Evolutionary conservation across 2,329 filamentous ascomycete genomes (phyloP), one percentile per base, ranked within the genome.

Genomic region (Hymenoscyphus albidus): DNA sequence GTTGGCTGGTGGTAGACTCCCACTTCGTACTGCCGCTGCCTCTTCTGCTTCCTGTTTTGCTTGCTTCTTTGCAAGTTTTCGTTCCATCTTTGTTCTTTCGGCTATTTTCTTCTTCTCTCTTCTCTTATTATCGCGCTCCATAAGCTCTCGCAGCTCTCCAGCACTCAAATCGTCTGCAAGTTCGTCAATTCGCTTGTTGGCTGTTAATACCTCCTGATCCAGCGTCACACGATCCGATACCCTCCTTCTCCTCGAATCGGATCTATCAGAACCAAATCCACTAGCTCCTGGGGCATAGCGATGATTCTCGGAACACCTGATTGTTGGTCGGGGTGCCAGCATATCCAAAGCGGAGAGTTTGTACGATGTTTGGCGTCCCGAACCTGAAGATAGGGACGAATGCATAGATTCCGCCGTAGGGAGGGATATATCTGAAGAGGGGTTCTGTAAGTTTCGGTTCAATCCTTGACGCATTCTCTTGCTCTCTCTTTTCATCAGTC

Each of bases 121-220:
- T 64, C 95, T 85, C 72, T 93, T 86, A 69, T 88, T 84, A 73
- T 99, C 95, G 65, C 95, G 83, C 72, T 99, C 95, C 85, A 99
- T 89, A 38, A 98, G 81, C 74, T 96, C 91, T 65, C 94, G 85
- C 48, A 99, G 77, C 70, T 92, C 93, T 61, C 89, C 86, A 3
- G 95, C 90, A 77, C 92, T 92, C 62, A 99, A 82, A 65, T 91
- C 89, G 74, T 98, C 91, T 27, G 93, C 95, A 56, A 98, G 78
- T 77, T 90, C 79, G 78, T 91, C 78, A 74, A 90, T 77, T 72
- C 86, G 78, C 77, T 88, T 87, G 70, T 85, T 85, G 2, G 83
- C 83, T 68, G 82, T 86, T 35, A 88, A 73, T 0, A 79, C 82
- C 44, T 86, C 87, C 66, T 91, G 86, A 0, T 85, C 81, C 16